Conservation (phyloP, 768 basidiomycete genomes). For the Boletus rex-veris region DNA sequence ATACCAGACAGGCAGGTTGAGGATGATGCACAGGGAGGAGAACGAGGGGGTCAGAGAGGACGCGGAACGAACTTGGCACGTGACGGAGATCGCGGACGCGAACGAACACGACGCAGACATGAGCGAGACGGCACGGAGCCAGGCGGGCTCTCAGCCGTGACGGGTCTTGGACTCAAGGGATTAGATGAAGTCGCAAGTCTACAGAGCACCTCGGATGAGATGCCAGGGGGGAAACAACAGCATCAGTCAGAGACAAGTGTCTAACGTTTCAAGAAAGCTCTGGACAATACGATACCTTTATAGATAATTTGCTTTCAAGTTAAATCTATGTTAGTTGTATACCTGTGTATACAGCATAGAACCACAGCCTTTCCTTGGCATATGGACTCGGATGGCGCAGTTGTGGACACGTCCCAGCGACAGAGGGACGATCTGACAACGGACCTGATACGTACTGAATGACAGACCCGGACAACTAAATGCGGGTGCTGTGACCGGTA, state of each 20-base stretch:
- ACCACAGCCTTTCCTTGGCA: background rate
- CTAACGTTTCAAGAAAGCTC: background rate
- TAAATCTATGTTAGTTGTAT: no score
- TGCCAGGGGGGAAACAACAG: slow-evolving; percentile 9
- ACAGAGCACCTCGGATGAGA: slow-evolving; percentile 8
- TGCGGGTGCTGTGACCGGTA: no score
- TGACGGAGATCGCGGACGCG: slow-evolving; percentile 13
- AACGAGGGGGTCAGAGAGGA: slow-evolving; percentile 3
- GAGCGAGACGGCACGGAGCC: slow-evolving; percentile 10
- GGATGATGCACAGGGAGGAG: slow-evolving; percentile 1
- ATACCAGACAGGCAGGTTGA: background rate
- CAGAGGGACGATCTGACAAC: no score
- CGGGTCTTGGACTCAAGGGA: slow-evolving; percentile 25
- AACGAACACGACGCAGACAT: background rate
- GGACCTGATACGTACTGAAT: no score
- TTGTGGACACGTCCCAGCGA: background rate
- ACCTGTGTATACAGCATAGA: background rate
- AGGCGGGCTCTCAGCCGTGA: slow-evolving; percentile 24
- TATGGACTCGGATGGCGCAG: no score
- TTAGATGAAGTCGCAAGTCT: slow-evolving; percentile 18
- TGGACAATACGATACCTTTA: background rate
- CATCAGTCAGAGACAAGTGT: background rate
- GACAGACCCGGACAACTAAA: no score
- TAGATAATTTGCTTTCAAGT: no score
- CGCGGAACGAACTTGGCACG: background rate